A percentile compares a stretch with the other conserved stretches of the same genome.
Evolutionary conservation across 495 filamentous ascomycete genomes (phyloP).

Genomic region (Mycothermus thermophilus): DNA sequence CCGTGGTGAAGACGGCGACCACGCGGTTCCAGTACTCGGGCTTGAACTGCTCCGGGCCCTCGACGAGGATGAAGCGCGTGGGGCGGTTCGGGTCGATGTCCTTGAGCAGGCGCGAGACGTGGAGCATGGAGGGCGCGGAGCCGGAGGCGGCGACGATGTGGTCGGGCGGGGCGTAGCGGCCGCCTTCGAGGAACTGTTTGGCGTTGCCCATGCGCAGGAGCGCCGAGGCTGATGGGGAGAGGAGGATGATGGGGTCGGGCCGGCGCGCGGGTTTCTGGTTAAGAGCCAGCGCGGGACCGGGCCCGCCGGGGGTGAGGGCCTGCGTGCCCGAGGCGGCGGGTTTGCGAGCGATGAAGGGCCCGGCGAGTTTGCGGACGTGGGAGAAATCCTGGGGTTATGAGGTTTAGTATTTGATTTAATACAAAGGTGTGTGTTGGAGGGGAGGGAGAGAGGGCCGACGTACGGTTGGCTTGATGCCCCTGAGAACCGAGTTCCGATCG

Average conservation of each 20-base stretch:
- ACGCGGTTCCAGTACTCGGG: slow-evolving; percentile 96
- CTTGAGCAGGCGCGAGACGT: slow-evolving; percentile 67
- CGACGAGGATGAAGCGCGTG: slow-evolving; percentile 88
- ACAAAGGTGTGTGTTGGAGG: too few species aligned
- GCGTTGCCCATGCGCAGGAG: slow-evolving; percentile 96
- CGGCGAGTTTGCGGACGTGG: slow-evolving; percentile 75
- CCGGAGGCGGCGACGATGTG: too few species aligned
- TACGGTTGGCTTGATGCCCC: slow-evolving; percentile 84
- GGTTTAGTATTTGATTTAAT: too few species aligned
- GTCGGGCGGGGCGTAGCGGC: slow-evolving; percentile 67
- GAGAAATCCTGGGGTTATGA: slow-evolving; percentile 93
- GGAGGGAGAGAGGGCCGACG: slow-evolving; percentile 14
- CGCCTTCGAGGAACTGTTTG: slow-evolving; percentile 83
- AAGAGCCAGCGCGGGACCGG: slow-evolving; percentile 26
- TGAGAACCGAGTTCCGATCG: slow-evolving; percentile 75
- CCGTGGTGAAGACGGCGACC: slow-evolving; percentile 94
- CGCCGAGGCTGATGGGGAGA: slow-evolving; percentile 94
- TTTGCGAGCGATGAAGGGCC: slow-evolving; percentile 60
- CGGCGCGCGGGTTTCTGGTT: slow-evolving; percentile 43
- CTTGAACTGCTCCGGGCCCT: slow-evolving; percentile 84
- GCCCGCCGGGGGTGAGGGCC: slow-evolving; percentile 8
- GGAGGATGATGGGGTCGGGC: slow-evolving; percentile 89
- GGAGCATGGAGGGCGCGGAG: slow-evolving; percentile 60
- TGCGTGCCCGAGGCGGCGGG: slow-evolving; percentile 17
- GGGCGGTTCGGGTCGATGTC: slow-evolving; percentile 56